phyloP scores from a whole-genome alignment of 2,329 filamentous ascomycete genomes.

The Penicillium sp. region DNA sequence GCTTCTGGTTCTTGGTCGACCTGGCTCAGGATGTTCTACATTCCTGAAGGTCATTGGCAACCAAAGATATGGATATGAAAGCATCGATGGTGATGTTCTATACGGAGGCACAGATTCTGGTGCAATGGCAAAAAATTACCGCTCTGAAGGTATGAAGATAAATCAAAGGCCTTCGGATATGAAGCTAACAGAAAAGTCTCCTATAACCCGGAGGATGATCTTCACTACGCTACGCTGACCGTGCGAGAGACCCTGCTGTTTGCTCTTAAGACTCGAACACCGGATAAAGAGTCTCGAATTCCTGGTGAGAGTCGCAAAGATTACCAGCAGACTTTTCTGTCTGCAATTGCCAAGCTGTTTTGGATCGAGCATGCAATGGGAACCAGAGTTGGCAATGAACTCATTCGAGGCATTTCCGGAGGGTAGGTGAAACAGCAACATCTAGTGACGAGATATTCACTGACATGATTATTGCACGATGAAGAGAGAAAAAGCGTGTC shows the following conservation, averaged over 20 bases:
- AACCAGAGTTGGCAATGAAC: conserved; percentile 74
- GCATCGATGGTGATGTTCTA: conserved; percentile 55
- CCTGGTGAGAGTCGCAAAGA: conserved; percentile 62
- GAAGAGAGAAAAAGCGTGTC: conserved; percentile 69
- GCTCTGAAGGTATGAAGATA: conserved; percentile 39
- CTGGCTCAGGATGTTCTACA: conserved; percentile 66
- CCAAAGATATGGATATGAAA: conserved; percentile 60
- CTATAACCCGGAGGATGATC: conserved; percentile 76
- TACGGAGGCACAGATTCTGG: conserved; percentile 58
- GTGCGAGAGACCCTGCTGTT: conserved; percentile 74
- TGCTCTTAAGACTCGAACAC: conserved; percentile 68
- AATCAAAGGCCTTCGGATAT: background rate
- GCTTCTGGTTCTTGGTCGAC: conserved; percentile 43
- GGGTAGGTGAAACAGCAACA: conserved; percentile 38
- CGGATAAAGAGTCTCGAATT: conserved; percentile 60
- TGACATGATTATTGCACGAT: background rate
- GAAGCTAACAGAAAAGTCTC: conserved; percentile 49
- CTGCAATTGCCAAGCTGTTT: conserved; percentile 69
- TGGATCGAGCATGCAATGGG: conserved; percentile 70
- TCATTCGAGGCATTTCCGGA: conserved; percentile 69
- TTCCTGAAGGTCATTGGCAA: conserved; percentile 81
- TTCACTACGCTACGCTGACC: conserved; percentile 75
- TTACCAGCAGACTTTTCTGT: conserved; percentile 62
- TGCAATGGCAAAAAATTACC: conserved; percentile 51
- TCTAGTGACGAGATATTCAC: background rate